Evolutionary conservation across 1,284 basidiomycete genomes (phyloP).

Genomic region (Meripilus lineatus): DNA sequence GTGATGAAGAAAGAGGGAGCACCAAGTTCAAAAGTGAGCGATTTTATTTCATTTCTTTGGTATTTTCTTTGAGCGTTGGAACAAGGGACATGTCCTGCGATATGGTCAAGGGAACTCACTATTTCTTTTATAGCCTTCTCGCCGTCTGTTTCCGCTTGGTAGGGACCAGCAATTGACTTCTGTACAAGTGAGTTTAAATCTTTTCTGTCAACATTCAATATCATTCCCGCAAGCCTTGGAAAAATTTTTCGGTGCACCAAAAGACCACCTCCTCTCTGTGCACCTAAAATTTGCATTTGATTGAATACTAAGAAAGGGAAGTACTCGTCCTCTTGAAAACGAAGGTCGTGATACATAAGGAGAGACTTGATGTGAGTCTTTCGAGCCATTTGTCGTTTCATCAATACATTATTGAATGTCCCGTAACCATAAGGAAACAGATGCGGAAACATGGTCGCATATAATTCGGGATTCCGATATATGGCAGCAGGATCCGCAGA

Average conservation of each 20-base stretch:
- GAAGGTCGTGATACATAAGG: conserved; percentile 34
- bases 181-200: conserved; percentile 19
- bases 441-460: conserved; percentile 27
- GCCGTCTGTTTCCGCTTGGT: conserved; percentile 23
- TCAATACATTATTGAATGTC: conserved; percentile 14
- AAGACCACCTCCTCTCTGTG: conserved; percentile 24
- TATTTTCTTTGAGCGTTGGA: conserved; percentile 28
- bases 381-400: conserved; percentile 6
- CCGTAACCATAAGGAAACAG: conserved; percentile 25
- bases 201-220: conserved; percentile 20
- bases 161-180: conserved; percentile 15
- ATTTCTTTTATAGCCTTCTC: conserved; percentile 32
- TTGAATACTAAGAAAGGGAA: conserved; percentile 36
- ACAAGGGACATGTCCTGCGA: conserved; percentile 26
- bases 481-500: conserved; percentile 12
- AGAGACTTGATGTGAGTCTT: conserved; percentile 19
- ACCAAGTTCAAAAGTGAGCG: conserved; percentile 27
- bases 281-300: conserved; percentile 32
- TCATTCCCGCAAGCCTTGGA: conserved; percentile 18
- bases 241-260: conserved; percentile 23
- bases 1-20: conserved; percentile 35
- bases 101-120: conserved; percentile 29
- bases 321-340: conserved; percentile 31
- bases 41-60: conserved; percentile 32
- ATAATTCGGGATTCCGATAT: conserved; percentile 23